Evolutionary conservation across 495 filamentous ascomycete species (phyloP).

Genomic region (Gamarada debralockiae): DNA sequence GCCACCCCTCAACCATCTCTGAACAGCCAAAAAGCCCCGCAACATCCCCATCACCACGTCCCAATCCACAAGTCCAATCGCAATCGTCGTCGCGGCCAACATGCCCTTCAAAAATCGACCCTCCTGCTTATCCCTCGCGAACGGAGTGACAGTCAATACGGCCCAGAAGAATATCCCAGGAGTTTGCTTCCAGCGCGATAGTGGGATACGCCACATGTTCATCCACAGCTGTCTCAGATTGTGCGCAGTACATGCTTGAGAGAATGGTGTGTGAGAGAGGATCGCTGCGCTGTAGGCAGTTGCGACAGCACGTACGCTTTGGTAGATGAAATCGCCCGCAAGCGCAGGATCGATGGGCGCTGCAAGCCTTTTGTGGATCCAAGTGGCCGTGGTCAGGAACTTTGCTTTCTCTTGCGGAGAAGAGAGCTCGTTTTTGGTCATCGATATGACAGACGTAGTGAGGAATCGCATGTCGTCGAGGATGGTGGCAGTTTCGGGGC

Average conservation of each 20-base stretch:
- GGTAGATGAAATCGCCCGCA: conserved; percentile 16
- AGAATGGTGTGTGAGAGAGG: conserved; percentile 13
- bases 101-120: conserved; percentile 20
- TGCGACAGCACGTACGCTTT: conserved; percentile 11
- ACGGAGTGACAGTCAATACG: conserved; percentile 11
- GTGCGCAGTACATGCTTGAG: conserved; percentile 6
- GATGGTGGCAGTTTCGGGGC: conserved; percentile 2
- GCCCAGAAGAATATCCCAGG: conserved; percentile 21
- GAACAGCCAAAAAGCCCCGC: conserved; percentile 15
- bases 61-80: conserved; percentile 11
- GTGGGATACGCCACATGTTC: conserved; percentile 17
- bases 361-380: conserved; percentile 17
- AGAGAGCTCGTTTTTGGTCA: background rate
- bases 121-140: conserved; percentile 10
- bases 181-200: conserved; percentile 19
- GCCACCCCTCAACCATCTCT: conserved; percentile 17
- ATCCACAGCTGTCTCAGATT: conserved; percentile 13
- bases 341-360: background rate
- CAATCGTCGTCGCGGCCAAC: conserved; percentile 4
- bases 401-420: background rate
- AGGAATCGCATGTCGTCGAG: conserved; percentile 23
- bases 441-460: conserved; percentile 14
- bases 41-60: conserved; percentile 8
- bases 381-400: conserved; percentile 11
- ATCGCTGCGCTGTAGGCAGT: conserved; percentile 16